Conservation (phyloP, 495 filamentous ascomycete genomes). For the Ramalina intermedia region DNA sequence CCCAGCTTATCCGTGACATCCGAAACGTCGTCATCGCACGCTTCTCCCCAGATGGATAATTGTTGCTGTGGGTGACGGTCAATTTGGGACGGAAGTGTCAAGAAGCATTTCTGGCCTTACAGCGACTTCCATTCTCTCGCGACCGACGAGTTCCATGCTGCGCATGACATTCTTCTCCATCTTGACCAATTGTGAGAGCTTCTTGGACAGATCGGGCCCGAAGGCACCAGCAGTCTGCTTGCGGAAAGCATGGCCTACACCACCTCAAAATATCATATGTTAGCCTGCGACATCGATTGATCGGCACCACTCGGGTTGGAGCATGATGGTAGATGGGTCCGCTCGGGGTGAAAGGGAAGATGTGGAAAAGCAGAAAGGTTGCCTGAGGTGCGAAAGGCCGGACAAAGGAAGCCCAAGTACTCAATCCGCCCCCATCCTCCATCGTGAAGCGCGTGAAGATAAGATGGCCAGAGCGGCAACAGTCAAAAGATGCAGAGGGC, state of each 20-base stretch:
- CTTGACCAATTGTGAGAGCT: conserved; percentile 93
- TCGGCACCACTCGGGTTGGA: neutral
- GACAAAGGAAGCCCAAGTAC: too few species aligned
- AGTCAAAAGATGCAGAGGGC: neutral
- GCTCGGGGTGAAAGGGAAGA: neutral
- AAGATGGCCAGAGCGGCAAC: neutral
- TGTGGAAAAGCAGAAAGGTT: neutral
- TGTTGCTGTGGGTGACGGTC: conserved; percentile 56
- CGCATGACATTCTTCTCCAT: conserved; percentile 99
- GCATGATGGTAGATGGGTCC: neutral
- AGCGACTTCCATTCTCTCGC: conserved; percentile 95
- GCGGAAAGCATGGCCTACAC: conserved; percentile 81
- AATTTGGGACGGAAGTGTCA: conserved; percentile 7
- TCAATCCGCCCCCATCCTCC: too few species aligned
- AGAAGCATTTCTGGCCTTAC: conserved; percentile 35
- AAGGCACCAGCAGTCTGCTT: conserved; percentile 84
- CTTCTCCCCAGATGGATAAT: conserved; percentile 95
- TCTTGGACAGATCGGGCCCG: conserved; percentile 91
- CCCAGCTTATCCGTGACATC: conserved; percentile 98
- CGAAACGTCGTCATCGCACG: conserved; percentile 92
- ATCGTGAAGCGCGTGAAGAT: too few species aligned
- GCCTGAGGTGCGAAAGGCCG: neutral
- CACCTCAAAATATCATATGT: conserved; percentile 11
- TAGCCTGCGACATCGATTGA: conserved; percentile 14
- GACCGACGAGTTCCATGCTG: conserved; percentile 85